A percentile compares a stretch with the other conserved stretches of the same genome.
Evolutionary conservation across 164 flowering plant species (phyloP).

Genomic region (Saururus chinensis): DNA sequence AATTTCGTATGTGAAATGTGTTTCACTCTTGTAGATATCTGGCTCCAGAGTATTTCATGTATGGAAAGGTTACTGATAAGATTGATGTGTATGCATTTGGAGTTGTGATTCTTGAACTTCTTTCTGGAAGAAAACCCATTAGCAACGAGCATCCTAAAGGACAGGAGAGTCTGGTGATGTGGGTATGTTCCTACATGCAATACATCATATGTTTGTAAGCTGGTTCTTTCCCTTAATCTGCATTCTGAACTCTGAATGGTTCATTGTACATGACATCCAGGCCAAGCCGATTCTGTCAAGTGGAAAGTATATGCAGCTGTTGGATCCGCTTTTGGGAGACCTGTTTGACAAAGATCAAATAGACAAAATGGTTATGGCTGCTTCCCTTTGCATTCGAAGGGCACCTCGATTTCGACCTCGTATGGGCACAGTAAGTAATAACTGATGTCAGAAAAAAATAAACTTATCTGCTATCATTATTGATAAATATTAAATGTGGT

Average conservation of each 20-base stretch:
- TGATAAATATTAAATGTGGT: too few relatives aligned
- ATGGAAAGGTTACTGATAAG: conserved; percentile 80
- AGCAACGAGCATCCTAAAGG: conserved; percentile 65
- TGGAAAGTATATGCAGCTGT: conserved; percentile 42
- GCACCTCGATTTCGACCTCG: conserved; percentile 70
- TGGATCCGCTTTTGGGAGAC: conserved; percentile 55
- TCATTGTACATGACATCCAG: conserved; percentile 15
- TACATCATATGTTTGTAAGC: too few relatives aligned
- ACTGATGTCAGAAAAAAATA: too few relatives aligned
- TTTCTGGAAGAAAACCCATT: conserved; percentile 91
- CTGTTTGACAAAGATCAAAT: conserved; percentile 48
- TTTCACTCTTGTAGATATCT: conserved; percentile 44
- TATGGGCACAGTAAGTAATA: conserved; percentile 53
- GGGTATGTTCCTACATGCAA: conserved; percentile 45
- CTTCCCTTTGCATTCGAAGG: conserved; percentile 66
- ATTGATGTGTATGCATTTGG: conserved; percentile 93
- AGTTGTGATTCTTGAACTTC: conserved; percentile 94
- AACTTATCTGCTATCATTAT: too few relatives aligned
- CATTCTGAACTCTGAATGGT: background rate
- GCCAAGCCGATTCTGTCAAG: conserved; percentile 61
- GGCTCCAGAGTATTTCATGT: conserved; percentile 99
- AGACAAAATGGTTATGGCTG: conserved; percentile 70
- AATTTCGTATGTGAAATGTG: background rate
- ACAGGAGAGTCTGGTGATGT: conserved; percentile 87
- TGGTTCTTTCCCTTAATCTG: background rate